These are phyloP conservation scores for Periconia sp. DNA, from an alignment of 2,329 filamentous ascomycete species.

Conservation along the genomic window DNA sequence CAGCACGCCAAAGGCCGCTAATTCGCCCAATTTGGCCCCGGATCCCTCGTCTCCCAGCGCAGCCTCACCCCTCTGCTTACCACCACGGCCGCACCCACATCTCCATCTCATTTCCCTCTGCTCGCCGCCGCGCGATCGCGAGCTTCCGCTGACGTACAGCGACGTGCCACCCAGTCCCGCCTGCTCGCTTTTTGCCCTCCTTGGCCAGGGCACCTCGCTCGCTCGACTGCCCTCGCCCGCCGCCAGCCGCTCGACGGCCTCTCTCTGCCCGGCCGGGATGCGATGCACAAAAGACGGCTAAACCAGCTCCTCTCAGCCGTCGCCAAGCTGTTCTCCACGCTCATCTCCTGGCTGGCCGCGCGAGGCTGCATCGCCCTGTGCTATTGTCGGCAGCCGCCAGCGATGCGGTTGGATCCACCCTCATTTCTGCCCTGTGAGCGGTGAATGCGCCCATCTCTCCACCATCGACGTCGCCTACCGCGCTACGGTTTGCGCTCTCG, in stretches of 20 bases:
- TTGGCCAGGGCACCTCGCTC: neutral
- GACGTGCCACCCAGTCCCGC: neutral
- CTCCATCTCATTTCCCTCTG: no score
- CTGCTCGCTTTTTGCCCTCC: neutral
- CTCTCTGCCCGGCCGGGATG: neutral
- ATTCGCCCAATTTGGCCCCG: constrained; percentile 20
- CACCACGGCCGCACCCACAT: no score
- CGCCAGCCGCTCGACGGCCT: neutral
- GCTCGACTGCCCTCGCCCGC: no score
- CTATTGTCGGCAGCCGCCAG: neutral
- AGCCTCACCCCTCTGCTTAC: neutral
- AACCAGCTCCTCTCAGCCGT: constrained; percentile 1
- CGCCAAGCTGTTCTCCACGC: neutral
- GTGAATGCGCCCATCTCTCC: no score
- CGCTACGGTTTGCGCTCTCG: no score
- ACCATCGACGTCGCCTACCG: no score
- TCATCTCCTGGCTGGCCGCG: neutral
- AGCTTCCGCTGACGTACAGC: neutral
- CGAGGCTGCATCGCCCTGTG: neutral
- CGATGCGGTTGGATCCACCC: neutral
- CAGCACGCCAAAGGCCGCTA: constrained; percentile 24
- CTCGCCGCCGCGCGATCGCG: no score
- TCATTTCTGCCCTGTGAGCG: no score
- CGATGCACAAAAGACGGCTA: constrained; percentile 2
- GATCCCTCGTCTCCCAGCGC: constrained; percentile 4